Base-by-base conservation (phyloP, 2,329 filamentous ascomycete species). In the Incumbomyces delicatus region DNA sequence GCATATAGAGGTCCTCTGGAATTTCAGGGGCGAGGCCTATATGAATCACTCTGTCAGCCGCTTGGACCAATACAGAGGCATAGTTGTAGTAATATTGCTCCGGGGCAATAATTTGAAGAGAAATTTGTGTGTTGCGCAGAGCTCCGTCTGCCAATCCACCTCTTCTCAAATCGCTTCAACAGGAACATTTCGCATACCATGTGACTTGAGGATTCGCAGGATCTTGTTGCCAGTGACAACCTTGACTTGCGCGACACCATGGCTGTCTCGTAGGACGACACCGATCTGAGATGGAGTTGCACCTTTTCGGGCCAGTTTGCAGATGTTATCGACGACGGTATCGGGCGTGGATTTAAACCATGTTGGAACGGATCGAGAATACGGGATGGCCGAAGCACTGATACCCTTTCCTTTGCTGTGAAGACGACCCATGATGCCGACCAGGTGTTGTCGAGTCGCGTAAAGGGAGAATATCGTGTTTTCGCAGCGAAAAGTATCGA, bases 361-460 rank as follows among this genome's bases (percentile, higher is more conserved):
- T 61, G 89, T 80, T 54, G 92, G 90, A 57, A 88, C 71, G 63
- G 80, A 82, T 76, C 92, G 90, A 61, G 87, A 95, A 83, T 96
- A 98, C 68, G 94, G 92, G 74, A 96, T 76, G 66, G 92, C 87
- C 56, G 87, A 95, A 75, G 87, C 75, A 61, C 87, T 88, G 76
- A 98, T 98, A 74, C 92, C 94, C 87, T 96, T 96, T 78, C 92
- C 90, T 67, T 95, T 95, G 81, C 80, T 86, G 84, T 98, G 94
- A 84, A 96, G 83, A 80, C 90, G 83, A 83, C 89, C 87, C 87
- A 94, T 94, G 62, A 57, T 57, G 58, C 56, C 50, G 52, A 54
- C 49, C 56, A 51, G 53, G 56, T 27, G 41, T 42, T 51, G 48
- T 46, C 42, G 40, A 47, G 41, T 45, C 34, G 49, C 22, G 22